Evolutionary conservation across 164 flowering plant species (phyloP).

Genomic region (Amborella trichopoda): DNA sequence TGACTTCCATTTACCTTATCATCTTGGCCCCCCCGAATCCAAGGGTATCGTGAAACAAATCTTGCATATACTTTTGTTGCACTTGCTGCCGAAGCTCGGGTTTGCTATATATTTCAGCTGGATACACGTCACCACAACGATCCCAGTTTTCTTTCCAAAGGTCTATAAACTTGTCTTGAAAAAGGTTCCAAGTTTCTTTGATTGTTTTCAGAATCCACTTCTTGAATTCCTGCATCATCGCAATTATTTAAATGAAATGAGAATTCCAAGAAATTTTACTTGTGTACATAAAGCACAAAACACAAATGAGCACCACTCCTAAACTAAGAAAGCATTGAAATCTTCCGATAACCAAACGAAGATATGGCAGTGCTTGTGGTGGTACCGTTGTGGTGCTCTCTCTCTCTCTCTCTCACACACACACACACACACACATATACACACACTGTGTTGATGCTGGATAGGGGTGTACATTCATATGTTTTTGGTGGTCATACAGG

Average conservation of each 20-base stretch:
- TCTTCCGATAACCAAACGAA: no score
- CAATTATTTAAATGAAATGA: neutral
- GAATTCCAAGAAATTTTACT: no score
- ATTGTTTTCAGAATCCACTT: slow-evolving; percentile 71
- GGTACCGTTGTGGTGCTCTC: no score
- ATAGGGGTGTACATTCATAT: no score
- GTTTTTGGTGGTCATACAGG: no score
- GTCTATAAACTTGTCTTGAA: slow-evolving; percentile 49
- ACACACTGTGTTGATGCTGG: no score
- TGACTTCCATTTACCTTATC: no score
- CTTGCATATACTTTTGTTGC: slow-evolving; percentile 46
- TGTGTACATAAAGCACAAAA: no score
- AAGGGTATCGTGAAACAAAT: slow-evolving; percentile 76
- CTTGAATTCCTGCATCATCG: slow-evolving; percentile 45
- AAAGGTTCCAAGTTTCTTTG: slow-evolving; percentile 79
- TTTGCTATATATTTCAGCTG: slow-evolving; percentile 56
- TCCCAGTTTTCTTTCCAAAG: slow-evolving; percentile 73
- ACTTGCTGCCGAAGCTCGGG: slow-evolving; percentile 40
- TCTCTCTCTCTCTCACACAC: no score
- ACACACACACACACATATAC: no score
- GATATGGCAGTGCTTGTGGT: no score
- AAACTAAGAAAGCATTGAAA: no score
- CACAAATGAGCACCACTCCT: neutral
- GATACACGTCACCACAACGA: slow-evolving; percentile 91
- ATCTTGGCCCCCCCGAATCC: slow-evolving; percentile 98